Evolutionary conservation across 192 early-diverging fungal species (phyloP).

Genomic region (Spizellomyces punctatus): DNA sequence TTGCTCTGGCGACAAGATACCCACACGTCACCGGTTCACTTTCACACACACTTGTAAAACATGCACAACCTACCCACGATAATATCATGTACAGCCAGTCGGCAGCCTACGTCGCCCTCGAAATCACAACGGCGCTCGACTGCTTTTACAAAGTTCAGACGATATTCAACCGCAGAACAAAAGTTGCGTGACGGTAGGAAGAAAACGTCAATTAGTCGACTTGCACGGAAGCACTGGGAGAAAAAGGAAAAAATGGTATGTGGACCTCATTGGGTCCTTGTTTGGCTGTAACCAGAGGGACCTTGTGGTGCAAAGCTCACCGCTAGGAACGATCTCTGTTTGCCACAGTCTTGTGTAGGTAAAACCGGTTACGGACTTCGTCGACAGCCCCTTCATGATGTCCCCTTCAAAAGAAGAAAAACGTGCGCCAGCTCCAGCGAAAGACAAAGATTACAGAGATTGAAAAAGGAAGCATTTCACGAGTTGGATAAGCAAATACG

Average conservation of each 20-base stretch:
- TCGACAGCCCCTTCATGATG: neutral
- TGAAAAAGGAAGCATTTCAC: slow-evolving; percentile 24
- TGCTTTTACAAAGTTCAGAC: too few species aligned
- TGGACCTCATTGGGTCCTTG: neutral
- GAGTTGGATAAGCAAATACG: slow-evolving; percentile 24
- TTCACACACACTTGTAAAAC: too few species aligned
- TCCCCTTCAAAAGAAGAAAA: neutral
- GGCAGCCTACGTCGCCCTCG: too few species aligned
- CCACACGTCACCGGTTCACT: too few species aligned
- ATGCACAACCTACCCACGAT: too few species aligned
- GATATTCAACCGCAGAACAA: too few species aligned
- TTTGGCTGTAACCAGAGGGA: neutral
- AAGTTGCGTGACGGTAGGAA: too few species aligned
- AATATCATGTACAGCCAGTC: too few species aligned
- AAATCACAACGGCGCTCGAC: too few species aligned
- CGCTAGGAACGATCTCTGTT: slow-evolving; percentile 7
- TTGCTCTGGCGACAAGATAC: too few species aligned
- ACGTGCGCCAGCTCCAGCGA: neutral
- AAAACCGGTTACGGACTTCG: neutral
- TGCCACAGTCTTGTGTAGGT: neutral
- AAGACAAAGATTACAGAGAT: slow-evolving; percentile 19
- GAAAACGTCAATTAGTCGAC: too few species aligned
- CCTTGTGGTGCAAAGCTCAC: slow-evolving; percentile 6
- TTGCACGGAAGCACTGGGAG: too few species aligned
- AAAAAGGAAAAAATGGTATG: neutral